phyloP scores from a whole-genome alignment of 139 green algal species.

The Nannochloris sp. region DNA sequence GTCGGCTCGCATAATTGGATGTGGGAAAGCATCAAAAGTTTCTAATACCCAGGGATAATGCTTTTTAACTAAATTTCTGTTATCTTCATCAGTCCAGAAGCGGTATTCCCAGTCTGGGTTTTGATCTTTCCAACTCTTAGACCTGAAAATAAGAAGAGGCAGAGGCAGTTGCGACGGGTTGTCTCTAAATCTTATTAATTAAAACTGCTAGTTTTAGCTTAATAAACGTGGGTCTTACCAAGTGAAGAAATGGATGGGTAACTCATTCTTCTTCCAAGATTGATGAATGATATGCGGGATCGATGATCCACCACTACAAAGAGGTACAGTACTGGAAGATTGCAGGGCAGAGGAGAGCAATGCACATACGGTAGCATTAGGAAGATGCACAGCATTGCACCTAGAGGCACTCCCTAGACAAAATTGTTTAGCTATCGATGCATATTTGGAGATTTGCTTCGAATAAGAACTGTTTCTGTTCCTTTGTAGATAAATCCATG shows the following conservation, averaged over 20 bases:
- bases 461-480: no score
- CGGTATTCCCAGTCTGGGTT: slow-evolving; percentile 32
- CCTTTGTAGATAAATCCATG: no score
- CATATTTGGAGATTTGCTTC: no score
- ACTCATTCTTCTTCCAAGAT: slow-evolving; percentile 23
- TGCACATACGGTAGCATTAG: no score
- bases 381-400: no score
- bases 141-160: neutral
- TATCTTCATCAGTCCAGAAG: slow-evolving; percentile 28
- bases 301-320: no score
- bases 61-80: slow-evolving; percentile 15
- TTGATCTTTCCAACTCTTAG: slow-evolving; percentile 4
- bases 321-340: no score
- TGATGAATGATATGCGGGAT: slow-evolving; percentile 31
- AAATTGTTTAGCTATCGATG: no score
- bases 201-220: neutral
- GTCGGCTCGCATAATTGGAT: slow-evolving; percentile 10
- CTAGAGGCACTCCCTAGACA: no score
- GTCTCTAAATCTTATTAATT: neutral
- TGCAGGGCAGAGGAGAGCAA: no score
- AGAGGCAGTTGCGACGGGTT: neutral
- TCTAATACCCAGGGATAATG: slow-evolving; percentile 25
- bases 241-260: slow-evolving; percentile 17
- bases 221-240: slow-evolving; percentile 3
- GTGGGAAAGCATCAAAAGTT: slow-evolving; percentile 18